A percentile compares a stretch with the other conserved stretches of the same genome.
phyloP scores from a whole-genome alignment of 2,329 filamentous ascomycete genomes.

The Cadophora sp. region DNA sequence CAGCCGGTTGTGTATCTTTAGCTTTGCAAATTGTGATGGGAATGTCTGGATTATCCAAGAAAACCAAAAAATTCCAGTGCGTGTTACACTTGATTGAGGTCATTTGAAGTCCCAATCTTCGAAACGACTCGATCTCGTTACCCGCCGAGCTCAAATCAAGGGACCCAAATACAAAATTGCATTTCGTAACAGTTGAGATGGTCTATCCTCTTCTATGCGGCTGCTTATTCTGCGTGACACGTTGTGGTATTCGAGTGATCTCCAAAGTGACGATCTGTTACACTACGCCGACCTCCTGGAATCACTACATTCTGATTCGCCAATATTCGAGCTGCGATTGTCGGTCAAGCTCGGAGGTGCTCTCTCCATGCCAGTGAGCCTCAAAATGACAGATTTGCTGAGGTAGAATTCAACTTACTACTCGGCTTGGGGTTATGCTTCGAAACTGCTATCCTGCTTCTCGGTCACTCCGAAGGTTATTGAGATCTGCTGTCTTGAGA shows the following conservation, averaged over 20 bases:
- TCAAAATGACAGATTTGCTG: background rate
- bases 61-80: no score
- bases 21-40: background rate
- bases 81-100: no score
- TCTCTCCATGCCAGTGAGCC: no score
- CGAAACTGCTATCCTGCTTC: background rate
- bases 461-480: background rate
- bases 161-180: background rate
- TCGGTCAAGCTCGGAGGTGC: background rate
- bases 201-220: background rate
- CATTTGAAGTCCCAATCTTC: no score
- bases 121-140: no score
- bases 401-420: background rate
- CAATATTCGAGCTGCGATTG: background rate
- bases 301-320: background rate
- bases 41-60: background rate
- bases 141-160: background rate
- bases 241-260: background rate
- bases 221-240: background rate
- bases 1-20: background rate
- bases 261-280: background rate
- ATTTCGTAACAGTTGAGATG: background rate
- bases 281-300: background rate
- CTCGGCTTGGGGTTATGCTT: background rate
- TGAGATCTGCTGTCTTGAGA: background rate